phyloP scores from a whole-genome alignment of 2,329 filamentous ascomycete species.

The Chalaropsis ovoidea region DNA sequence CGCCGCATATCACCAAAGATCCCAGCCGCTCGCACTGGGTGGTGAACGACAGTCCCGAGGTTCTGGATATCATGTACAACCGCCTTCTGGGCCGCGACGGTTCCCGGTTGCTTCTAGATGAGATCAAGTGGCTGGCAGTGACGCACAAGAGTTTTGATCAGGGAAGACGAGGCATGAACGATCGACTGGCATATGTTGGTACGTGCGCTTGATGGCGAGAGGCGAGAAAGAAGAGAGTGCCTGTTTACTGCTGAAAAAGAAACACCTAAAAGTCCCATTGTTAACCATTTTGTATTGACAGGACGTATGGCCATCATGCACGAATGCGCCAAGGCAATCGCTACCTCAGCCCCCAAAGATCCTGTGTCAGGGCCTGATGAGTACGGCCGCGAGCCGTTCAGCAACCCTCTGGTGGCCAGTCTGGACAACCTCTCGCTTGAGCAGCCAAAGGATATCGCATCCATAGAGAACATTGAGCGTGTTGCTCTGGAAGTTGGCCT shows the following conservation, averaged over 20 bases:
- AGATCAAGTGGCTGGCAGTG: conserved; percentile 91
- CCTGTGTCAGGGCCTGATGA: conserved; percentile 35
- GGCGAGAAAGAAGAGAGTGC: neutral
- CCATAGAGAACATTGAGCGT: conserved; percentile 54
- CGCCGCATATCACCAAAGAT: conserved; percentile 47
- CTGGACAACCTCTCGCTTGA: conserved; percentile 58
- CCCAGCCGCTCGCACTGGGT: conserved; percentile 46
- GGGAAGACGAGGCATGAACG: conserved; percentile 86
- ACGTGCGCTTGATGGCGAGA: conserved; percentile 13
- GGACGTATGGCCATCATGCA: conserved; percentile 30
- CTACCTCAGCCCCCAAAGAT: conserved; percentile 36
- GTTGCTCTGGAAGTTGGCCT: conserved; percentile 64
- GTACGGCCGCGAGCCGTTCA: conserved; percentile 53
- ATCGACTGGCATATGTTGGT: conserved; percentile 55
- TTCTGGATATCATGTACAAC: conserved; percentile 68
- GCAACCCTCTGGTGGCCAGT: conserved; percentile 59
- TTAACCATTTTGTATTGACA: conserved; percentile 23
- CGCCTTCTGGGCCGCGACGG: conserved; percentile 64
- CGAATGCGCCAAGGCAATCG: conserved; percentile 44
- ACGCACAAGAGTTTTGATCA: conserved; percentile 99
- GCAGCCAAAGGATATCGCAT: conserved; percentile 52
- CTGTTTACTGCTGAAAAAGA: neutral
- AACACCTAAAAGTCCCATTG: neutral
- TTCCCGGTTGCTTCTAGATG: conserved; percentile 67
- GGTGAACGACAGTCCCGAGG: conserved; percentile 65